phyloP scores from a whole-genome alignment of 768 basidiomycete species.

The Collybia mongolica region DNA sequence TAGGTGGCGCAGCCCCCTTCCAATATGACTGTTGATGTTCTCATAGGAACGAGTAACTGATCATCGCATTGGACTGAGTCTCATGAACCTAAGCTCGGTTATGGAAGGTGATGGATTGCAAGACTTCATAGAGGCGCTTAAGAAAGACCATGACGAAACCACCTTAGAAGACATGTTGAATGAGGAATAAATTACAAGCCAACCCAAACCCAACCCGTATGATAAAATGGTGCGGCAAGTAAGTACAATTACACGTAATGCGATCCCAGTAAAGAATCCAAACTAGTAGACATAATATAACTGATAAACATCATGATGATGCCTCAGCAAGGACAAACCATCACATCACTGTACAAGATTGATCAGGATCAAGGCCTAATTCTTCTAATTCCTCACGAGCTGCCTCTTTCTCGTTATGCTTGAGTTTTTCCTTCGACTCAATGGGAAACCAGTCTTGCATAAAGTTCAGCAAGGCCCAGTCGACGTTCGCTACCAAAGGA shows the following conservation, averaged over 20 bases:
- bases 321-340: not conserved
- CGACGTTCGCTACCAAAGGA: constrained; percentile 60
- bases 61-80: constrained; percentile 79
- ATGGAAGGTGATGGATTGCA: constrained; percentile 67
- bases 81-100: constrained; percentile 63
- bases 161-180: constrained; percentile 52
- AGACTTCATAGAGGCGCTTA: constrained; percentile 56
- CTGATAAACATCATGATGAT: not conserved
- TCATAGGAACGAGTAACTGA: constrained; percentile 87
- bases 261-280: not conserved
- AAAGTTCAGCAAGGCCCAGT: constrained; percentile 77
- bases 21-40: not conserved
- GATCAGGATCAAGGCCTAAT: constrained; percentile 54
- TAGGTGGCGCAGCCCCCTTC: constrained; percentile 18
- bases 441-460: constrained; percentile 92
- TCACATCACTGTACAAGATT: constrained; percentile 31
- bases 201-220: too few relatives aligned
- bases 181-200: not conserved
- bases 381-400: constrained; percentile 66
- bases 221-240: not conserved
- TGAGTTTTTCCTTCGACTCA: constrained; percentile 74
- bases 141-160: constrained; percentile 53
- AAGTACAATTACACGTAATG: not conserved
- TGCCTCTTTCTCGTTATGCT: constrained; percentile 74
- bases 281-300: not conserved